Percentiles rank a stretch among this genome's conserved stretches.
phyloP scores from a whole-genome alignment of 2,329 filamentous ascomycete species.

The Thielaviopsis euricoi region DNA sequence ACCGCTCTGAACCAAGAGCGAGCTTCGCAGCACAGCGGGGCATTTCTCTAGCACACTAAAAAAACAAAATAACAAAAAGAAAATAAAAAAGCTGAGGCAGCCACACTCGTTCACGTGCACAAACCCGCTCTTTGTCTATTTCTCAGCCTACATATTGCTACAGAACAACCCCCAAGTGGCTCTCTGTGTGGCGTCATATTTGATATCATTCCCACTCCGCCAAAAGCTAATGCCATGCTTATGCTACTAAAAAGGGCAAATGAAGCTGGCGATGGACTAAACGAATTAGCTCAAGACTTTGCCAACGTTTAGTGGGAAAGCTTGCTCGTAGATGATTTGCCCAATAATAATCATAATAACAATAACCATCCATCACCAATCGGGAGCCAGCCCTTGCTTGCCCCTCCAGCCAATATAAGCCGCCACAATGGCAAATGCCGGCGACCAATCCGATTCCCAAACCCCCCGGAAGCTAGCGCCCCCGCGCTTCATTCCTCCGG shows the following conservation, averaged over 20 bases:
- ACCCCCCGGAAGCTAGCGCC: not conserved
- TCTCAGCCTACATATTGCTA: not conserved
- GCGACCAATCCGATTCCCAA: not conserved
- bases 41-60: not conserved
- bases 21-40: not conserved
- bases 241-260: too few relatives aligned
- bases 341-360: too few relatives aligned
- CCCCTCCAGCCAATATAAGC: not conserved
- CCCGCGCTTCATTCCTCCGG: slow-evolving; percentile 9
- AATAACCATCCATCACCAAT: not conserved
- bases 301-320: too few relatives aligned
- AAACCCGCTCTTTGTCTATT: not conserved
- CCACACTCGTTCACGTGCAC: not conserved
- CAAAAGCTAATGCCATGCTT: too few relatives aligned
- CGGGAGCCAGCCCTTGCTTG: not conserved
- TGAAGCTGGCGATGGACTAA: too few relatives aligned
- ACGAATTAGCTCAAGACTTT: too few relatives aligned
- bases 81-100: too few relatives aligned
- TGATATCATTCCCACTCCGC: too few relatives aligned
- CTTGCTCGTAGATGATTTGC: too few relatives aligned
- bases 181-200: too few relatives aligned
- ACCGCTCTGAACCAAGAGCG: not conserved
- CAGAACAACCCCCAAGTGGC: not conserved
- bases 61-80: not conserved
- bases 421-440: not conserved